These are phyloP conservation scores for Mycena crocata DNA, from an alignment of 768 basidiomycete species.

Conservation along the genomic window DNA sequence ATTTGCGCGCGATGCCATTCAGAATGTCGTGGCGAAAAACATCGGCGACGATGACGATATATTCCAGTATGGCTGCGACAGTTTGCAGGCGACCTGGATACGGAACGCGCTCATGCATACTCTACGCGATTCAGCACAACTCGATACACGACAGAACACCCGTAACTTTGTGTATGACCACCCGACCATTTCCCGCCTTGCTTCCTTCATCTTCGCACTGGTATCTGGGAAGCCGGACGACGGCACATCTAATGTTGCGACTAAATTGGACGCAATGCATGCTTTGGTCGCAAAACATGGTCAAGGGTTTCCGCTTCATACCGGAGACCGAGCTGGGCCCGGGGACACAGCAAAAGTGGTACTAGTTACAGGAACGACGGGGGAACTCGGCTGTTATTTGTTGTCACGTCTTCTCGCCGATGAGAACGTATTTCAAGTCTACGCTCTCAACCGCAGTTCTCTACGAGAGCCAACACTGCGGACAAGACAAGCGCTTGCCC, in stretches of 20 bases:
- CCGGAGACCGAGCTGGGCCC: neutral
- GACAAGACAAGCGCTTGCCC: too few species aligned
- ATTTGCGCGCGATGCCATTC: slow-evolving; percentile 49
- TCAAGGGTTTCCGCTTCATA: slow-evolving; percentile 26
- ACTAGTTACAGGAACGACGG: slow-evolving; percentile 50
- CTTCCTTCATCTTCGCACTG: slow-evolving; percentile 11
- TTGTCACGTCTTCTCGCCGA: slow-evolving; percentile 37
- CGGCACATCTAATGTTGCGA: neutral
- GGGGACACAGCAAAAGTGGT: slow-evolving; percentile 28
- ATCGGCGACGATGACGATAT: slow-evolving; percentile 49
- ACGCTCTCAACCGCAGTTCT: too few species aligned
- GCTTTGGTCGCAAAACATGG: slow-evolving; percentile 26
- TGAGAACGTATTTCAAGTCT: slow-evolving; percentile 23
- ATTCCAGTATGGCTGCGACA: slow-evolving; percentile 56
- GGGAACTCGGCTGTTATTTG: slow-evolving; percentile 45
- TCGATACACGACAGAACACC: slow-evolving; percentile 36
- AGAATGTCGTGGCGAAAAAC: slow-evolving; percentile 41
- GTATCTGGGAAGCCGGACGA: neutral
- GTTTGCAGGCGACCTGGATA: slow-evolving; percentile 55
- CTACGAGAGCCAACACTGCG: too few species aligned
- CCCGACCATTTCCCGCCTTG: slow-evolving; percentile 45
- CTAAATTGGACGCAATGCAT: slow-evolving; percentile 29
- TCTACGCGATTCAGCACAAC: slow-evolving; percentile 40
- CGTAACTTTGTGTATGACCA: slow-evolving; percentile 50
- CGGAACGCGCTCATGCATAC: slow-evolving; percentile 51